Percentiles rank a stretch among this genome's conserved stretches.
Conservation (phyloP, 1,284 basidiomycete genomes). For the Flammula alnicola region DNA sequence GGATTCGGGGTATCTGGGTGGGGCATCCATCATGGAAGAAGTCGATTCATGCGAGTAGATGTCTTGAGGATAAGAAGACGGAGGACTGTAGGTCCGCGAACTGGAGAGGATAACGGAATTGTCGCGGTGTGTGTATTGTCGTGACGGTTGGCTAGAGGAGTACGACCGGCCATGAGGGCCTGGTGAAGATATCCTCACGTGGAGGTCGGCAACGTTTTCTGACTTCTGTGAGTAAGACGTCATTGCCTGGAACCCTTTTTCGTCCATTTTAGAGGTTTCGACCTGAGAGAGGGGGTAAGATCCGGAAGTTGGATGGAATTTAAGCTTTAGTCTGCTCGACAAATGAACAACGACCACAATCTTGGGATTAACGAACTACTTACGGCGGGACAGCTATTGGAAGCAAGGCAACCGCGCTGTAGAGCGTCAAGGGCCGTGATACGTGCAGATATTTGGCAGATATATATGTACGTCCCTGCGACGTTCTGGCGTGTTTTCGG, state of each 20-base stretch:
- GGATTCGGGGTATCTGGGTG: constrained; percentile 8
- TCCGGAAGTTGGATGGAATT: too few species aligned
- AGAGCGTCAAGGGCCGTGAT: background rate
- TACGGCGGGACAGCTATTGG: background rate
- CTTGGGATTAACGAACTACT: too few species aligned
- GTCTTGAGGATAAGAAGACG: background rate
- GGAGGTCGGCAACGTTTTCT: background rate
- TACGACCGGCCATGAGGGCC: background rate
- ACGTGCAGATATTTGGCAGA: too few species aligned
- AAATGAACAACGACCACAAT: too few species aligned
- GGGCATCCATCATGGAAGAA: background rate
- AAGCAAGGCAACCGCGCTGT: background rate
- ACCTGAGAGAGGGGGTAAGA: background rate
- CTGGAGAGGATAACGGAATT: background rate
- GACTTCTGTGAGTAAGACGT: constrained; percentile 6
- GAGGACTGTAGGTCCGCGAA: background rate
- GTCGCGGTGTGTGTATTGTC: background rate
- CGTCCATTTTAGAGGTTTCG: constrained; percentile 1
- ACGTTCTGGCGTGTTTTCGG: too few species aligned
- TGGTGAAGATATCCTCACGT: background rate
- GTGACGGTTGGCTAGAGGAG: background rate
- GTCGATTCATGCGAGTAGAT: background rate
- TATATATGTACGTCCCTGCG: too few species aligned
- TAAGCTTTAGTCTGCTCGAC: too few species aligned
- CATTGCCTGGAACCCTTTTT: constrained; percentile 3